Evolutionary conservation across 179 eudicot species (phyloP), one percentile per base, ranked within the genome.

Genomic region (Silene noctiflora): DNA sequence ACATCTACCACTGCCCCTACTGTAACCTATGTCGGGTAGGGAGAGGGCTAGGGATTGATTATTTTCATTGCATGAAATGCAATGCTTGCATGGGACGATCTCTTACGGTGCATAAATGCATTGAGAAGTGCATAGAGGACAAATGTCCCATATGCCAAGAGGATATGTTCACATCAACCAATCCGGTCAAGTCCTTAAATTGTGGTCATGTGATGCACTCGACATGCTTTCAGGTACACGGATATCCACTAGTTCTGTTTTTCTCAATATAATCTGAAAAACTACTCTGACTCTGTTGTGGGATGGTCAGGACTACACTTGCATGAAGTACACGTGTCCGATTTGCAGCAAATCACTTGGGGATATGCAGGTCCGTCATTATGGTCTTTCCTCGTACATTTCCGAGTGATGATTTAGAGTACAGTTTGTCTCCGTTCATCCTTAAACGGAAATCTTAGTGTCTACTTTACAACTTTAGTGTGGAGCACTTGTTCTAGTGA

Each of bases 171-270:
- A 91, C 99, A 0, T 95, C 99, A 17, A 88, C 86, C 75, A 64
- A 79, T 79, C 91, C 99, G 0, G 88, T 95, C 14, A 95, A 91
- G 87, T 90, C 97, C 78, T 92, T 95, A 76, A 77, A 84, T 58
- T 95, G 99, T 82, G 97, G 99, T 68, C 99, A 95, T 88, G 74
- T 89, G 82, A 95, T 95, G 99, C 99, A 95, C 74, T 95, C 99
- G 4, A 61, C 91, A 75, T 95, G 99, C 85, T 95, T 95, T 87
- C 83, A 95, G 97, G 99, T 93, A 67, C 22, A n/a, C 59, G 17
- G 31, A 75, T 60, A 14, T 64, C 53, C 58, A 7, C 70, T 11
- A 24, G 5, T 61, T 58, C 51, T 35, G 14, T 19, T 42, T 17
- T 24, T 16, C 27, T 71, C 21, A 27, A 16, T 71, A 25, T 27